A percentile compares a stretch with the other conserved stretches of the same genome.
phyloP scores from a whole-genome alignment of 2,329 filamentous ascomycete species.

The Colletotrichum sp. region DNA sequence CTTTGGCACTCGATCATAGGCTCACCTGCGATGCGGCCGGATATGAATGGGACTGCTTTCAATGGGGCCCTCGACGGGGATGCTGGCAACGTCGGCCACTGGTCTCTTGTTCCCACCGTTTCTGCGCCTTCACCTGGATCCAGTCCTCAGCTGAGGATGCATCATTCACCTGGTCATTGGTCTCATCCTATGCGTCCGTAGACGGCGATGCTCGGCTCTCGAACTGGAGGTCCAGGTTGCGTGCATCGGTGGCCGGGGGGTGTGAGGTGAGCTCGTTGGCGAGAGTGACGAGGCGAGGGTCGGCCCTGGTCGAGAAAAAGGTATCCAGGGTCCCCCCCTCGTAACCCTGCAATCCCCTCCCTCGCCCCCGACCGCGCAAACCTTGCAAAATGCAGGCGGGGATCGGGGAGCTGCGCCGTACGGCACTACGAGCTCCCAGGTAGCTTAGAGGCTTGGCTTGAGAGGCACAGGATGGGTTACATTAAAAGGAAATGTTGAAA shows the following conservation, averaged over 20 bases:
- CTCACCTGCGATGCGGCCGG: not conserved
- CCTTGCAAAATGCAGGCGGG: not conserved
- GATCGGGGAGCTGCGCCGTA: conserved; percentile 5
- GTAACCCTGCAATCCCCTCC: not conserved
- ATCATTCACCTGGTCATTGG: not conserved
- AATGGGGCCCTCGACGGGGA: not conserved
- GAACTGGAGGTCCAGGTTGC: not conserved
- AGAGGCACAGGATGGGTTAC: not conserved
- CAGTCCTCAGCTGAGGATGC: not conserved
- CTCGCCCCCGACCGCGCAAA: not conserved
- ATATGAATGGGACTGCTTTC: not conserved
- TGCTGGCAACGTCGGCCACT: not conserved
- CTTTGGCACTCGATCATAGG: not conserved
- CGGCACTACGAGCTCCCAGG: not conserved
- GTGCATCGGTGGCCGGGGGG: not conserved
- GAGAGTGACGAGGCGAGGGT: not conserved
- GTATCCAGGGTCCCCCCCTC: not conserved
- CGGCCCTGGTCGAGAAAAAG: not conserved
- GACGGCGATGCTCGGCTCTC: not conserved
- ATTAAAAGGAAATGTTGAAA: not conserved
- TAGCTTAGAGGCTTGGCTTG: not conserved
- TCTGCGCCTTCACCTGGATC: not conserved
- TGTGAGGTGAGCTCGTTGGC: not conserved
- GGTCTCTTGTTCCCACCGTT: not conserved
- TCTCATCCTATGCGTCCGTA: not conserved